phyloP scores from a whole-genome alignment of 257 asterid species.

The Solanum sitiens region DNA sequence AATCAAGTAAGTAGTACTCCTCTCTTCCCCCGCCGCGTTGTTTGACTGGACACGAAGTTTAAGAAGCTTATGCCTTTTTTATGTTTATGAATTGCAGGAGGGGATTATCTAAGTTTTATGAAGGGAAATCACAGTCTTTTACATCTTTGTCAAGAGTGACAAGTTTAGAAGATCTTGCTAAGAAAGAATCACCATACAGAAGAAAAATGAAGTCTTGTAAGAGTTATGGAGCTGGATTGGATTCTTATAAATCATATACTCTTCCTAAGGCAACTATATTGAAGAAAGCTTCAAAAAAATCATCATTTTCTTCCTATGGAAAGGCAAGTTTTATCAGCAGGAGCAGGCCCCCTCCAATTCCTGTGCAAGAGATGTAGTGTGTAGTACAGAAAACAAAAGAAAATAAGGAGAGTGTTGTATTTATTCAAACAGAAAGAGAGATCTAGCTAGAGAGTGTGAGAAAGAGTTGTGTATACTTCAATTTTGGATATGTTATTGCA shows the following conservation, averaged over 20 bases:
- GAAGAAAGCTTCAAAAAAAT: conserved; percentile 30
- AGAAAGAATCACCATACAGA: conserved; percentile 36
- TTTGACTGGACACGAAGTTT: background rate
- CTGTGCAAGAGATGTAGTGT: conserved; percentile 4
- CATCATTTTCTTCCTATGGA: conserved; percentile 21
- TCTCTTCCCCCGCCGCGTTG: no score
- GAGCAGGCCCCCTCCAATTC: conserved; percentile 22
- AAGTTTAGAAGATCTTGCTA: conserved; percentile 68
- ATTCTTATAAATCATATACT: conserved; percentile 36
- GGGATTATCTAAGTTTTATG: conserved; percentile 66
- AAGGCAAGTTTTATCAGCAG: conserved; percentile 23
- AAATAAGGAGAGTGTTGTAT: background rate
- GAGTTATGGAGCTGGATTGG: conserved; percentile 18
- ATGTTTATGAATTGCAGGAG: conserved; percentile 39
- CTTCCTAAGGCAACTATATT: conserved; percentile 46
- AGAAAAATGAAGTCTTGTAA: conserved; percentile 38
- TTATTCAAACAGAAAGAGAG: background rate
- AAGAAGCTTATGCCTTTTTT: background rate
- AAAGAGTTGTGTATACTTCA: background rate
- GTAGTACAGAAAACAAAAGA: background rate
- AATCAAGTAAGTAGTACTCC: conserved; percentile 47
- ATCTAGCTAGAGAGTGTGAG: background rate
- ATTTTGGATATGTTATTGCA: background rate
- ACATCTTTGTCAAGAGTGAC: conserved; percentile 57
- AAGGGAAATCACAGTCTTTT: conserved; percentile 83